A percentile compares a stretch with the other conserved stretches of the same genome.
Evolutionary conservation across 441 rosid species (phyloP).

Genomic region (Eutrema salsugineum): DNA sequence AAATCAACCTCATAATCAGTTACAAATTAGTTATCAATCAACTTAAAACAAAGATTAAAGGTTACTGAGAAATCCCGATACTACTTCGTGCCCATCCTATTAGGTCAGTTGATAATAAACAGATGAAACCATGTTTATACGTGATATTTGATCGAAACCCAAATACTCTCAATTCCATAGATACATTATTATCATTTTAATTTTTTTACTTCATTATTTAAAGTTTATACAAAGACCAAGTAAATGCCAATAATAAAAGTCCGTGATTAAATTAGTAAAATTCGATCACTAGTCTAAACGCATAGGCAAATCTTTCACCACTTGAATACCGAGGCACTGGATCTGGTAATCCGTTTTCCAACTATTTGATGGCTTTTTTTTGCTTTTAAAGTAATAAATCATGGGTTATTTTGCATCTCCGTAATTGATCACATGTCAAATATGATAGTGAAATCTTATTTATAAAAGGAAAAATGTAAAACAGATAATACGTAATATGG

Average conservation of each 20-base stretch:
- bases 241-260: neutral
- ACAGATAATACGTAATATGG: neutral
- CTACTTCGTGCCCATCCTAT: neutral
- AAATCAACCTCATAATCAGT: neutral
- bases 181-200: no score
- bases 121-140: neutral
- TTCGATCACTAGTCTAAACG: neutral
- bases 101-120: neutral
- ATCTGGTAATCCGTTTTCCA: neutral
- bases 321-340: neutral
- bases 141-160: neutral
- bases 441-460: neutral
- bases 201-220: neutral
- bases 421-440: slow-evolving; percentile 6
- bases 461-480: neutral
- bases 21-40: neutral
- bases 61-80: neutral
- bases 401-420: neutral
- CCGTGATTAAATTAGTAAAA: neutral
- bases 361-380: neutral
- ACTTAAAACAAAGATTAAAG: neutral
- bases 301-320: no score
- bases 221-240: neutral
- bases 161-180: no score
- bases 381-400: neutral